Base-by-base conservation (phyloP, 176 grass and related monocot species). In the Guadua angustifolia region DNA sequence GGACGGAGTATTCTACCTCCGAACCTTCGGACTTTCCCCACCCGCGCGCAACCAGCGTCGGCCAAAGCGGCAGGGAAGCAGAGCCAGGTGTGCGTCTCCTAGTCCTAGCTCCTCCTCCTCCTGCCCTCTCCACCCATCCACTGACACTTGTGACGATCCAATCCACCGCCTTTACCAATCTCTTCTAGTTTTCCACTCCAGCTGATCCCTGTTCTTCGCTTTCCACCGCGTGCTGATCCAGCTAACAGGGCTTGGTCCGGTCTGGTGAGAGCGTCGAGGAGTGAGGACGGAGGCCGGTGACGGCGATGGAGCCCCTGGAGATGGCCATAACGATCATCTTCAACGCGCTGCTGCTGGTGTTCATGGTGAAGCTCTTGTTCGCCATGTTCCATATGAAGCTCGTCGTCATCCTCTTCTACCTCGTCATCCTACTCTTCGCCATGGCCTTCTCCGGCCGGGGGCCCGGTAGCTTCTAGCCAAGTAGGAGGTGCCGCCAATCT, bases 341-440 rank as follows among this genome's bases (percentile, higher is more conserved):
- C 63, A 62, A 94, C 56, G 92, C 87, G 50, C 87, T 94, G 68
- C 74, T 94, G 86, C 84, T 94, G 72, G 84, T 92, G 84, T 87
- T 94, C 81, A 88, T 94, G 85, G 84, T 92, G 38, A 94, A 91
- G 90, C 80, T 94, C 74, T 94, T 94, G 73, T 92, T 94, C 84
- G 71, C 90, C 73, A 89, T 94, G 82, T 81, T 94, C 90, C 53
- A 89, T 1, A 88, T 91, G 76, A 94, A 94, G 84, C 87, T 94
- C 57, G 75, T 88, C 40, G 78, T 92, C 83, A 89, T 91, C 85
- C 80, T 94, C 52, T 78, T 94, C 84, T 82, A 70, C 77, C 68
- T 94, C 69, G 85, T 92, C 76, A 74, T 89, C 60, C 66, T 92
- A 73, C 90, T 94, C 73, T 92, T 80, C 43, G 89, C 89, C 83